Base-by-base conservation (phyloP, 345 rosid genomes). In the Euclidium syriacum region DNA sequence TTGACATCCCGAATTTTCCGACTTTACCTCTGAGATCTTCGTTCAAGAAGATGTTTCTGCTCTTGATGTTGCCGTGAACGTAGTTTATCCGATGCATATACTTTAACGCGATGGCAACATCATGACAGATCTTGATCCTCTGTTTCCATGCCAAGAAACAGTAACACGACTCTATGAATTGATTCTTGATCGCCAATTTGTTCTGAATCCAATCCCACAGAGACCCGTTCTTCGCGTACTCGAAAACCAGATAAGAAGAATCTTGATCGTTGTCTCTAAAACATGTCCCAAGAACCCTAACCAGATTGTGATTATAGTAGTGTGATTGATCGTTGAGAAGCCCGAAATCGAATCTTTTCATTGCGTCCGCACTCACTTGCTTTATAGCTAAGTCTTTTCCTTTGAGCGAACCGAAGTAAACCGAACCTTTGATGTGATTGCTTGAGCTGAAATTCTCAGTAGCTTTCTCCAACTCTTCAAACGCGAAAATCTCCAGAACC, bases 131-230 rank as follows among this genome's bases (percentile, higher is more conserved):
- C 79, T 74, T 86, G 23, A 91, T 71, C 83, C 98, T 89, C 65
- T 88, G 98, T 68, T 68, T 73, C 98, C 95, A 91, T 20, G 88
- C 82, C 82, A 91, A 64, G 76, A 88, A 88, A 61, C 98, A 88
- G 52, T 85, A 75, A 71, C 96, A 91, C 17, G 98, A 91, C 34
- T 88, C 85, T 15, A 91, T 88, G 80, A 88, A 91, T 7, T 91
- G 96, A 62, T 80, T 91, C 82, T 91, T 91, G 74, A 91, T 83
- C 3, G 95, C 98, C 54, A 91, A 75, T 36, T 95, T 95, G 12
- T 95, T 87, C 34, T 88, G 98, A 40, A 91, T 67, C 98, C 98
- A 91, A 7, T 91, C 98, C 76, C 82, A 86, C 40, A 91, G 67
- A 7, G 96, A 86, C 11, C 95, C 98, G 33, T 91, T 91, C 78